Base-by-base conservation (phyloP, 106 monocot genomes). In the Dioscorea dumetorum region DNA sequence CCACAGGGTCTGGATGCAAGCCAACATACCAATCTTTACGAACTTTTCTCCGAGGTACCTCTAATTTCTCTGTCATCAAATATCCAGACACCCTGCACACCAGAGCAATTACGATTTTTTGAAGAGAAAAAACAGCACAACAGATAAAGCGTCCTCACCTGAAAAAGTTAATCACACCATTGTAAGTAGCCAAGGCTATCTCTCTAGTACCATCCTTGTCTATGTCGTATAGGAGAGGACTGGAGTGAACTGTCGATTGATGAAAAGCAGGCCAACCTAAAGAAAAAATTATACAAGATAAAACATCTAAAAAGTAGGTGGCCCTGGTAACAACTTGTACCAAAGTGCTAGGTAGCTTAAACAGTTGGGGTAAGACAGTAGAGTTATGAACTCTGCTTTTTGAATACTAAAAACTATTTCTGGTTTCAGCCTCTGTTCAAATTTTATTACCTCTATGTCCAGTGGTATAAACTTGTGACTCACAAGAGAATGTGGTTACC, bases 211-310 rank as follows among this genome's bases (percentile, higher is more conserved):
- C 99, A 78, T 99, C 99, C 69, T 93, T 99, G 35, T 99, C 99
- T 72, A 99, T 90, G 69, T 99, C 99, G 83, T 73, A 93, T 22
- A 99, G 65, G 15, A 99, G 74, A 50, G 99, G 99, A 64, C 90
- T 93, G 12, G 99, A 79, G 85, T 99, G 99, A 57, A 93, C 99
- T 63, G 84, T 93, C 53, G 99, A 99, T 68, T 99, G 90, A 69
- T 99, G 99, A 77, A 99, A 99, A 41, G 90, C 86, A 77, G 99
- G 99, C 99, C 99, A 99, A 3, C 97, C 97, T 99, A 54, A 19
- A 54, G 6, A 41, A 28, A 28, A 28, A 28, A 28, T 28, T 28
- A 28, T 41, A 6, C 9, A 10, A 1, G 6, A 41, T 41, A 41
- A 41, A 28, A 41, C 1, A 41, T 41, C 41, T 41, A 41, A 41